Conservation (phyloP, 371 early-diverging fungal genomes). For the Globomyces sp. region DNA sequence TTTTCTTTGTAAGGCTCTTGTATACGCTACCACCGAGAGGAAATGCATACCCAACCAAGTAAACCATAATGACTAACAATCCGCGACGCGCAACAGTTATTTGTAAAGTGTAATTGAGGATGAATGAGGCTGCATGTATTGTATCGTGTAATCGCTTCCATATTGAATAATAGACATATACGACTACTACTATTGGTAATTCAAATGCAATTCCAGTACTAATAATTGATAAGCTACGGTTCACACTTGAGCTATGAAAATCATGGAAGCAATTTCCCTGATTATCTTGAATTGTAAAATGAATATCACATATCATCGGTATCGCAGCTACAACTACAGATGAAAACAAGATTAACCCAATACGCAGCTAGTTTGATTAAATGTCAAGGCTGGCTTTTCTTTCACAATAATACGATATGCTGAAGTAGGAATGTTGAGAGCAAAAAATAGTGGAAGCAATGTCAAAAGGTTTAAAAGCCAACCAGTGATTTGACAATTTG, state of each 20-base stretch:
- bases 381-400: neutral
- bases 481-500: conserved; percentile 8
- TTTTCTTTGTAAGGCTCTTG: no score
- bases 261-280: neutral
- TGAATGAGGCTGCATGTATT: neutral
- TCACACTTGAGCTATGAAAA: neutral
- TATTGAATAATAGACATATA: neutral
- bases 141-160: conserved; percentile 5
- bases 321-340: no score
- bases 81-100: conserved; percentile 7
- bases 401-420: conserved; percentile 4
- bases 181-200: neutral
- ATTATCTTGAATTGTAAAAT: neutral
- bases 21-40: neutral
- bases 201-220: neutral
- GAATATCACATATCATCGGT: no score
- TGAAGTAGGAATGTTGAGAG: neutral
- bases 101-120: neutral
- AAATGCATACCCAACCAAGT: conserved; percentile 11
- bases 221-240: neutral
- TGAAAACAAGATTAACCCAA: conserved; percentile 5
- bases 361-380: conserved; percentile 1
- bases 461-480: conserved; percentile 17
- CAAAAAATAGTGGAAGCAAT: conserved; percentile 4
- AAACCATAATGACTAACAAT: conserved; percentile 1